A percentile compares a stretch with the other conserved stretches of the same genome.
Conservation (phyloP, 768 basidiomycete genomes). For the Zangia roseola region DNA sequence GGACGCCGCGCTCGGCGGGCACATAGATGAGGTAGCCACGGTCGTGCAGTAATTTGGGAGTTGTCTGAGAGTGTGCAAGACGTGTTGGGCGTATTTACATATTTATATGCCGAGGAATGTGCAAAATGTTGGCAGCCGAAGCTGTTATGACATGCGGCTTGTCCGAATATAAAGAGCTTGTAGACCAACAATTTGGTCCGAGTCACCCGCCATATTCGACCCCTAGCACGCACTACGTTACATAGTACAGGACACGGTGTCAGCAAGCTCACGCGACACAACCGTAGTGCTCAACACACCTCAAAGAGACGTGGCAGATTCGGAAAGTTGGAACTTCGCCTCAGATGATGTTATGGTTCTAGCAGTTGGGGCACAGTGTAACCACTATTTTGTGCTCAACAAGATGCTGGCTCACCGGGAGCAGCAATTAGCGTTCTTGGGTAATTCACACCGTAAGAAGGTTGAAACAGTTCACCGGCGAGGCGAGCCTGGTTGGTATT, state of each 20-base stretch:
- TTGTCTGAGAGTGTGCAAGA: background rate
- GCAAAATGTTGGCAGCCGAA: background rate
- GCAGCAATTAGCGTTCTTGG: too few species aligned
- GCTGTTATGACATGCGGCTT: slow-evolving; percentile 13
- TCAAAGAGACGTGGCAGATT: background rate
- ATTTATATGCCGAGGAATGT: slow-evolving; percentile 16
- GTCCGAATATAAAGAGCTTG: slow-evolving; percentile 7
- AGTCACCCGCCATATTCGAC: background rate
- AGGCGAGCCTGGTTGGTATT: too few species aligned
- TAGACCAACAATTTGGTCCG: background rate
- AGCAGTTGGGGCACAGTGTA: background rate
- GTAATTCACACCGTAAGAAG: too few species aligned
- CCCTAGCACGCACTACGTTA: background rate
- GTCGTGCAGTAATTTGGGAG: background rate
- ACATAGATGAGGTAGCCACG: slow-evolving; percentile 6
- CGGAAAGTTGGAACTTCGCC: slow-evolving; percentile 9
- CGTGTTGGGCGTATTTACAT: background rate
- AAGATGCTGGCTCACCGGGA: too few species aligned
- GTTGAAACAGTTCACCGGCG: too few species aligned
- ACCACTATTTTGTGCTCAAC: background rate
- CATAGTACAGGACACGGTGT: background rate
- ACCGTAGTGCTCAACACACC: background rate
- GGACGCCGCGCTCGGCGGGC: slow-evolving; percentile 6
- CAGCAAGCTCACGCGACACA: slow-evolving; percentile 1
- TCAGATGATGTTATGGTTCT: background rate